Evolutionary conservation across 257 asterid genomes (phyloP), one percentile per base, ranked within the genome.

Genomic region (Capsicum chinense): DNA sequence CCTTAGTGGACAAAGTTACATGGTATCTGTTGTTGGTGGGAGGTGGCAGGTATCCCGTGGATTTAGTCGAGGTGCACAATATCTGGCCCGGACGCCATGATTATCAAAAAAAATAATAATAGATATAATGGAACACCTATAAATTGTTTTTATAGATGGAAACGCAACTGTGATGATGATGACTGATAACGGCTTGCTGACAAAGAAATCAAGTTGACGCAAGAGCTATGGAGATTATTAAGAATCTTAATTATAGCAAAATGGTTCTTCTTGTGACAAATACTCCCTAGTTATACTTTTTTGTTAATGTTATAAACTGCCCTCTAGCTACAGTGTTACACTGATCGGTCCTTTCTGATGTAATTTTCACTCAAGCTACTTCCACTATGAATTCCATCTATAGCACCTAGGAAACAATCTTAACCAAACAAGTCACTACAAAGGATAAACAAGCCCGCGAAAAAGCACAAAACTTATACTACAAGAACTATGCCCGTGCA

Each of bases 321-420:
- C 4, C 19, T 56, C 59, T 73, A 47, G 17, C 5, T 73, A 19
- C 59, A 48, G 47, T 42, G 26, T 42, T 42, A 42, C 47, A 42
- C 47, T 47, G 19, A 44, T 48, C 58, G 17, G 48, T 73, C 57
- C 57, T 47, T 73, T 73, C 39, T 13, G 80, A 50, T 50, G 59
- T 47, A 48, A 71, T 68, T 68, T 73, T 73, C 59, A 48, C 60
- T 73, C 35, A 19, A 19, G 80, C 42, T 73, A 19, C 80, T 73
- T 48, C 35, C 56, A 48, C 42, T 19, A 52, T n/a, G 59, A 47
- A 48, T 73, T 48, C 14, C 80, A 48, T 48, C 39, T 21, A 35
- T 73, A 19, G 80, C 80, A 73, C 80, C 39, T 73, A 73, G 42
- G 59, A 73, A 73, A 50, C 60, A 48, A 74, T 50, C 17, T 74